These are phyloP conservation scores for Solanum arcanum DNA, from an alignment of 257 asterid genomes.

Conservation along the genomic window DNA sequence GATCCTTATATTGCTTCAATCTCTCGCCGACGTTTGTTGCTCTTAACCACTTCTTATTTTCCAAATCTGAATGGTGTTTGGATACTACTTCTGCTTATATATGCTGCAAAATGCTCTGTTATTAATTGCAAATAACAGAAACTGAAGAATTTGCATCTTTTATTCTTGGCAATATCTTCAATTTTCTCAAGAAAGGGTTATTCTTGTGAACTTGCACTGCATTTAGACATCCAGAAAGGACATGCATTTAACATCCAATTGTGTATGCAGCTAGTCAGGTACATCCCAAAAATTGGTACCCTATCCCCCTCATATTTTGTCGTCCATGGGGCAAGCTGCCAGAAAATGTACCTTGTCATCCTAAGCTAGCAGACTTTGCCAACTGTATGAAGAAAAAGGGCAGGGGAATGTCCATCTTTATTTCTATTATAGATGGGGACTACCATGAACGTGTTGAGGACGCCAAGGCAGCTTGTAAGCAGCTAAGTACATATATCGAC, in stretches of 20 bases:
- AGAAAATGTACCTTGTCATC: constrained; percentile 98
- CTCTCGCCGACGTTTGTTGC: neutral
- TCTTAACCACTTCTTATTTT: neutral
- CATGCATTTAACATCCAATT: neutral
- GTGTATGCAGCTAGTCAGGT: constrained; percentile 77
- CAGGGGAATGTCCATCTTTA: constrained; percentile 93
- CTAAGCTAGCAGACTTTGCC: constrained; percentile 97
- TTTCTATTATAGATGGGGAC: constrained; percentile 91
- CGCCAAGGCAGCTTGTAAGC: constrained; percentile 87
- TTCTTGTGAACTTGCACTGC: neutral
- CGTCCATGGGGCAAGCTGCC: constrained; percentile 99
- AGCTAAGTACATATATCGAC: constrained; percentile 78
- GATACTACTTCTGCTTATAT: neutral
- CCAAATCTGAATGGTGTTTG: neutral
- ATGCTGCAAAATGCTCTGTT: neutral
- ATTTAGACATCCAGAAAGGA: neutral
- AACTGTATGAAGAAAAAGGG: constrained; percentile 98
- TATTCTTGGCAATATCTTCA: neutral
- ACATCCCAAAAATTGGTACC: constrained; percentile 99
- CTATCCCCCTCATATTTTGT: constrained; percentile 93
- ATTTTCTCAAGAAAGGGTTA: neutral
- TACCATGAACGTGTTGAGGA: constrained; percentile 90
- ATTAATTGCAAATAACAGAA: neutral
- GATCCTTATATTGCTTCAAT: neutral
- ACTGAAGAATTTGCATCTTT: neutral